Evolutionary conservation across 2,329 filamentous ascomycete species (phyloP), one percentile per base, ranked within the genome.

Genomic region (Trichocomaceae sp.): DNA sequence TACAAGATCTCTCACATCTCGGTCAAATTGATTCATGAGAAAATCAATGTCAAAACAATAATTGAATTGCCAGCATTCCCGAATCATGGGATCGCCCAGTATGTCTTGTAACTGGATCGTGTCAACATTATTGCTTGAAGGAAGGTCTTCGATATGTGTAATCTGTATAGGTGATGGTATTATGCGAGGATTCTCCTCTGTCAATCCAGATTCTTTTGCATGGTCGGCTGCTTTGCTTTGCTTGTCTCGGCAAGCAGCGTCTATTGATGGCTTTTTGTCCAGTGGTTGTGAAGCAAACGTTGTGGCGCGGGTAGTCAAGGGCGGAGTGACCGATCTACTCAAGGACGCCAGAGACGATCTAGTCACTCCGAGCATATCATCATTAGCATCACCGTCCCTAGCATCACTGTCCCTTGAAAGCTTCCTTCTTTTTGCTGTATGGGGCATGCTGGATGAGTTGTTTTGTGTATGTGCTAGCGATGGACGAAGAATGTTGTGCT

Each of bases 61-160:
- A 57, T 82, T 81, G 62, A 82, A 82, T 45, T 79, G 73, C 79
- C 79, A 82, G 55, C 77, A 79, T 66, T 81, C 78, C 39, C 80
- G 79, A 53, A 93, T 88, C 58, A 90, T 75, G 0, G 87, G 86
- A 65, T 90, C 83, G 0, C 86, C 83, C 1, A 95, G 76, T 5
- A 95, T 77, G 56, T 89, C 86, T 4, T 73, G 72, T 9, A 93
- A 73, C 1, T 76, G 78, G 33, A 92, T 70, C 0, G 87, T 77
- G 66, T 86, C 87, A 22, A 75, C 71, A 71, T 95, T 93, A 58
- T 79, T 73, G 0, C 67, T 65, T 2, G 72, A 70, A 1, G 83
- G 75, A 0, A 91, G 73, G 61, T 87, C 85, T 26, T 75, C 76
- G 52, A 93, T 85, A 57, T 77, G 79, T 0, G 86, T 91, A 13